phyloP scores from a whole-genome alignment of 805 yeast species.

The Hanseniaspora meyeri region DNA sequence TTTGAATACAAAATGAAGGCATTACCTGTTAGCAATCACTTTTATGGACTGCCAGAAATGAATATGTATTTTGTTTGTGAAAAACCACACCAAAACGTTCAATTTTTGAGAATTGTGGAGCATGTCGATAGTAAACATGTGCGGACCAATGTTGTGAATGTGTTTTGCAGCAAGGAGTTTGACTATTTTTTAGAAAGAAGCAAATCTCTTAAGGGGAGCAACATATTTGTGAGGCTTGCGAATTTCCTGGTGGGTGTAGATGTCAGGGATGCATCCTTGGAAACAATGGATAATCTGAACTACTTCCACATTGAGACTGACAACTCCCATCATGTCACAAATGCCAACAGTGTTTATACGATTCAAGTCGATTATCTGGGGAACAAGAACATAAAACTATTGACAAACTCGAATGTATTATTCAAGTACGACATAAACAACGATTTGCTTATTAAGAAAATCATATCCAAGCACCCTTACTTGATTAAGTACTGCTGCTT shows the following conservation, averaged over 20 bases:
- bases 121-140: neutral
- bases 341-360: neutral
- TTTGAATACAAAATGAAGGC: neutral
- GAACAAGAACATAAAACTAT: neutral
- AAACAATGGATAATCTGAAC: neutral
- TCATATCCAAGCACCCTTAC: conserved; percentile 1
- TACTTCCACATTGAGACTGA: neutral
- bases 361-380: neutral
- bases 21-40: conserved; percentile 4
- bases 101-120: neutral
- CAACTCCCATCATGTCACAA: neutral
- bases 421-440: conserved; percentile 4
- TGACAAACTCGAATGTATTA: neutral
- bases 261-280: neutral
- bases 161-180: neutral
- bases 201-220: neutral
- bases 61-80: conserved; percentile 5
- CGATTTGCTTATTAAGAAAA: neutral
- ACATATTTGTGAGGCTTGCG: neutral
- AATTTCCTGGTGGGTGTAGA: neutral
- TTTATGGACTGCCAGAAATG: conserved; percentile 8
- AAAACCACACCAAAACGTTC: neutral
- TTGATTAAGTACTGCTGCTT: neutral
- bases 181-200: neutral
- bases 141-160: neutral